These are phyloP conservation scores for Globisporangium recalcitrans DNA, from an alignment of 352 stramenopile species.

Conservation along the genomic window DNA sequence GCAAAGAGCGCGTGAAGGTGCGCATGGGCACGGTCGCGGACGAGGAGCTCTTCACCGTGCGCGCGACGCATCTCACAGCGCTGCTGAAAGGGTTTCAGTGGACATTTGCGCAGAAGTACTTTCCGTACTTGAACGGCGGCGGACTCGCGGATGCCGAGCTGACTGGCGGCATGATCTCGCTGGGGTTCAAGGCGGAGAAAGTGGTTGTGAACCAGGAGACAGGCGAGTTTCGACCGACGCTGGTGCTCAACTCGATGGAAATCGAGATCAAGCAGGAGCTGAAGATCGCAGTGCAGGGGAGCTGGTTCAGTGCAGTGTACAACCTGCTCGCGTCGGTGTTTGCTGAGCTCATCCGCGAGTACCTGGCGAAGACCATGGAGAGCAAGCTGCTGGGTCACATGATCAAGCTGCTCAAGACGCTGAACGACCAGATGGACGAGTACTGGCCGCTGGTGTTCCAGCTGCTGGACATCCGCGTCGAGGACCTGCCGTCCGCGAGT, in stretches of 20 bases:
- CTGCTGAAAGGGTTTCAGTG: constrained; percentile 81
- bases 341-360: constrained; percentile 73
- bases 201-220: constrained; percentile 47
- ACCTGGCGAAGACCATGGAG: constrained; percentile 82
- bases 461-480: constrained; percentile 69
- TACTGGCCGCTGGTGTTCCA: constrained; percentile 85
- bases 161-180: constrained; percentile 61
- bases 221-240: constrained; percentile 56
- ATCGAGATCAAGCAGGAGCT: constrained; percentile 83
- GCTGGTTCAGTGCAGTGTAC: constrained; percentile 84
- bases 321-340: constrained; percentile 78
- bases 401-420: constrained; percentile 74
- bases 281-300: constrained; percentile 77
- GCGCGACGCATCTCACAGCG: constrained; percentile 67
- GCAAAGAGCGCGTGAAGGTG: constrained; percentile 82
- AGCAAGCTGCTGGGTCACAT: constrained; percentile 76
- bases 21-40: constrained; percentile 76
- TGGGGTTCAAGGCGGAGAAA: constrained; percentile 84
- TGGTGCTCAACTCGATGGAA: constrained; percentile 80
- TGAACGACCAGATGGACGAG: constrained; percentile 82
- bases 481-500: constrained; percentile 70
- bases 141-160: constrained; percentile 68
- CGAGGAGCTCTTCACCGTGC: constrained; percentile 77
- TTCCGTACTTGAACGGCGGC: constrained; percentile 81
- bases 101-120: constrained; percentile 84